Conservation (phyloP, 257 asterid genomes). For the Haberlea rhodopensis region DNA sequence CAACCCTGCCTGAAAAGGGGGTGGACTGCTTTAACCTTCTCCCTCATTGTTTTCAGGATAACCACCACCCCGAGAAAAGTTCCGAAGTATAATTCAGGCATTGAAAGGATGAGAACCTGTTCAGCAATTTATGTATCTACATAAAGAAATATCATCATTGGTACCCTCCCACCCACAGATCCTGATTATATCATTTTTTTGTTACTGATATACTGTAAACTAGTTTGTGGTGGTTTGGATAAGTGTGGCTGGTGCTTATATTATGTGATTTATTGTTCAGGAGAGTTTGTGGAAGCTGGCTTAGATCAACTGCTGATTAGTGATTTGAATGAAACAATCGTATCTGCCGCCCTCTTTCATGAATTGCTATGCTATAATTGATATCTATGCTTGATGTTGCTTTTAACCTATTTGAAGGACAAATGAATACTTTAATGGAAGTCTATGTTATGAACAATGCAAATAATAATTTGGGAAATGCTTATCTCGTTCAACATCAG, state of each 20-base stretch:
- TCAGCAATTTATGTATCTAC: not conserved
- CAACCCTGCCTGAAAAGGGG: not conserved
- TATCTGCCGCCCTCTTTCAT: not conserved
- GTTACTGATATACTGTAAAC: not conserved
- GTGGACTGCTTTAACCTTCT: not conserved
- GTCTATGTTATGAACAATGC: too few species aligned
- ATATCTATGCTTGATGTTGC: not conserved
- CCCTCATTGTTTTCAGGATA: conserved; percentile 31
- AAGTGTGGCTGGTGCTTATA: not conserved
- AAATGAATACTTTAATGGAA: too few species aligned
- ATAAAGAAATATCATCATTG: not conserved
- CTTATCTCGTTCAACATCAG: not conserved
- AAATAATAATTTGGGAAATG: too few species aligned
- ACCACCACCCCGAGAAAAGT: conserved; percentile 22
- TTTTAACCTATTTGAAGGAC: not conserved
- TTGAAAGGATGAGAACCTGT: conserved; percentile 15
- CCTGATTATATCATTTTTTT: not conserved
- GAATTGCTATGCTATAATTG: not conserved
- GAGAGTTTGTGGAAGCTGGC: not conserved
- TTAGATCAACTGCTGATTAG: not conserved
- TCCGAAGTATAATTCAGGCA: conserved; percentile 23
- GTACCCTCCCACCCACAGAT: not conserved
- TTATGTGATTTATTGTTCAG: not conserved
- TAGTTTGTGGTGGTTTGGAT: not conserved
- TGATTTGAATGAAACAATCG: not conserved